These are phyloP conservation scores for Thalia dealbata DNA, from an alignment of 176 grass and related monocot species.

Conservation along the genomic window DNA sequence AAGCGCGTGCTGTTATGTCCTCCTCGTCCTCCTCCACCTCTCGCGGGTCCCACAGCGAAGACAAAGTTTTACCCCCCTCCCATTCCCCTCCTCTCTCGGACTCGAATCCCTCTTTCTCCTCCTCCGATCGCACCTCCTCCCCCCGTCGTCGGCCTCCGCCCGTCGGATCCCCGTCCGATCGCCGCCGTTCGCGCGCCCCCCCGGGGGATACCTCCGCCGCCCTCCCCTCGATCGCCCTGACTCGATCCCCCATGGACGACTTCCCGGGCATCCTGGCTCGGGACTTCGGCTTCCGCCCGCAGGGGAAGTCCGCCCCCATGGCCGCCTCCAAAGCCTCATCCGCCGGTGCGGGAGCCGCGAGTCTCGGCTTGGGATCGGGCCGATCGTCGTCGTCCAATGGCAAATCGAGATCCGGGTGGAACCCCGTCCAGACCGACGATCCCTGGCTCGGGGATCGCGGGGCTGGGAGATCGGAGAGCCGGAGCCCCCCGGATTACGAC, in stretches of 20 bases:
- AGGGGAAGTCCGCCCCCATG: constrained; percentile 45
- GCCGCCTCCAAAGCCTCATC: constrained; percentile 16
- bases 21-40: neutral
- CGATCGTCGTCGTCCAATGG: neutral
- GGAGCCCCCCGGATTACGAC: constrained; percentile 24
- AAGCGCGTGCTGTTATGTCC: neutral
- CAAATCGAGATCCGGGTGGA: constrained; percentile 13
- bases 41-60: neutral
- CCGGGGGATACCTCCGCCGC: no score
- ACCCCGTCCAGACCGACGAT: neutral
- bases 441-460: constrained; percentile 13
- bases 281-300: constrained; percentile 45
- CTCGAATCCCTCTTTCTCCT: neutral
- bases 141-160: neutral
- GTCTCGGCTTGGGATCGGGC: neutral
- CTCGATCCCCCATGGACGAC: neutral
- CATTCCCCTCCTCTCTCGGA: neutral
- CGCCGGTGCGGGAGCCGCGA: neutral
- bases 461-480: constrained; percentile 23
- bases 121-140: neutral
- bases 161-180: neutral
- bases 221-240: neutral
- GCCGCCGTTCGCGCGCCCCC: neutral
- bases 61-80: neutral
- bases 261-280: constrained; percentile 17